A percentile compares a stretch with the other conserved stretches of the same genome.
Evolutionary conservation across 2,329 filamentous ascomycete species (phyloP).

Genomic region (Phaeoacremonium minimum): DNA sequence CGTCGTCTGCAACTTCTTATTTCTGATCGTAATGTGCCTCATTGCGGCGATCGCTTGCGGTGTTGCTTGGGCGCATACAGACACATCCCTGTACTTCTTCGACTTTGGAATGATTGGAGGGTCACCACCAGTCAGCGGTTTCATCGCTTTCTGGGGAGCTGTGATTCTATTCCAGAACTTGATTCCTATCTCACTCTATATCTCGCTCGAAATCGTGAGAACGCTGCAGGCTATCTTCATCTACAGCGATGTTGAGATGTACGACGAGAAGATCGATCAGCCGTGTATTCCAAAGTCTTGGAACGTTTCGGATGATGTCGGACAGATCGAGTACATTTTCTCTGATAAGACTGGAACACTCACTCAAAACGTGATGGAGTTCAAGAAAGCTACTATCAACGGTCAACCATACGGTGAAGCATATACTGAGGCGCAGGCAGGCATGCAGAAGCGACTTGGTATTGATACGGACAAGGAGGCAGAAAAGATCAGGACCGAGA

Average conservation of each 20-base stretch:
- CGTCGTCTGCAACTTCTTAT: conserved; percentile 91
- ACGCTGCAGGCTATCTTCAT: conserved; percentile 95
- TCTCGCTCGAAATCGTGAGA: conserved; percentile 92
- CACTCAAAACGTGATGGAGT: conserved; percentile 96
- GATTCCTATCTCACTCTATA: conserved; percentile 97
- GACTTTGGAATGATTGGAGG: conserved; percentile 81
- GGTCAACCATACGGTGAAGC: conserved; percentile 96
- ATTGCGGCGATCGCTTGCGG: conserved; percentile 82
- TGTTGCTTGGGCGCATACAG: conserved; percentile 68
- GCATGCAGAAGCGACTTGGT: conserved; percentile 89
- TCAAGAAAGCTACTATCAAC: conserved; percentile 97
- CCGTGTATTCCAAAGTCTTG: conserved; percentile 96
- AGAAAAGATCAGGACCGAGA: conserved; percentile 68
- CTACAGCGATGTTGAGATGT: conserved; percentile 94
- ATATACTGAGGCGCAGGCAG: conserved; percentile 93
- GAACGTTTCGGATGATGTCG: conserved; percentile 98
- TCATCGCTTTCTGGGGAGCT: conserved; percentile 95
- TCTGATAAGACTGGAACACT: conserved; percentile 90
- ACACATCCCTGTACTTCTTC: conserved; percentile 76
- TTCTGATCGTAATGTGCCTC: conserved; percentile 86
- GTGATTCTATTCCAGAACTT: conserved; percentile 97
- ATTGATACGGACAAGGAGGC: conserved; percentile 80
- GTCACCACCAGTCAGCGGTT: conserved; percentile 72
- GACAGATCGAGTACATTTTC: conserved; percentile 98
- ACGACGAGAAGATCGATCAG: conserved; percentile 90